Evolutionary conservation across 257 asterid species (phyloP).

Genomic region (Solanum clarkiae): DNA sequence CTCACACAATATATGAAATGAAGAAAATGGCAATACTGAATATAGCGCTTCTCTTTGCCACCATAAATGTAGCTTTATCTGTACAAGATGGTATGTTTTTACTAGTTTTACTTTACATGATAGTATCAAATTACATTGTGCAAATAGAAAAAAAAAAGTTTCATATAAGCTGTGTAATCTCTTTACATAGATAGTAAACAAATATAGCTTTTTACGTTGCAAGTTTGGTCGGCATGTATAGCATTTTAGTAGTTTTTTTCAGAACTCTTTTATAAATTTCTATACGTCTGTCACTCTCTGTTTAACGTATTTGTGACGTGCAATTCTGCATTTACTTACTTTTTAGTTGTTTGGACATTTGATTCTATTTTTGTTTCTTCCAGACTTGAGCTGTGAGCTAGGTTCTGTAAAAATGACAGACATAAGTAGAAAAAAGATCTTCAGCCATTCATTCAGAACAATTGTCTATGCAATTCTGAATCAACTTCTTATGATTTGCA

Average conservation of each 20-base stretch:
- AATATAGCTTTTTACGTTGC: neutral
- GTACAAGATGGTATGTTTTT: slow-evolving; percentile 23
- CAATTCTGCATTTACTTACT: neutral
- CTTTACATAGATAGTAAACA: neutral
- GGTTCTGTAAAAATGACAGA: neutral
- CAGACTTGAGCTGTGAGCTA: neutral
- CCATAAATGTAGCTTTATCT: slow-evolving; percentile 13
- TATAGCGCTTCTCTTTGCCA: slow-evolving; percentile 14
- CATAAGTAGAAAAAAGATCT: neutral
- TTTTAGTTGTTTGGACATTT: neutral
- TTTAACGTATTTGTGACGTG: neutral
- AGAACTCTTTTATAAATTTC: neutral
- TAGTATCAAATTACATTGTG: neutral
- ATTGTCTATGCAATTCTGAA: neutral
- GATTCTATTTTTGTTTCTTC: neutral
- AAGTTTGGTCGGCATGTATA: neutral
- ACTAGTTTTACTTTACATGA: neutral
- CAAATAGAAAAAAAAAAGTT: neutral
- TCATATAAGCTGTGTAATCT: neutral
- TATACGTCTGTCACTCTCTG: neutral
- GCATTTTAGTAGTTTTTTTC: neutral
- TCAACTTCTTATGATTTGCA: neutral
- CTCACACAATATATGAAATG: slow-evolving; percentile 6
- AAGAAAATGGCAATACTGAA: slow-evolving; percentile 8
- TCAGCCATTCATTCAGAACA: neutral